phyloP scores from a whole-genome alignment of 169 alveolate species.

The Cryptosporidium tyzzeri region DNA sequence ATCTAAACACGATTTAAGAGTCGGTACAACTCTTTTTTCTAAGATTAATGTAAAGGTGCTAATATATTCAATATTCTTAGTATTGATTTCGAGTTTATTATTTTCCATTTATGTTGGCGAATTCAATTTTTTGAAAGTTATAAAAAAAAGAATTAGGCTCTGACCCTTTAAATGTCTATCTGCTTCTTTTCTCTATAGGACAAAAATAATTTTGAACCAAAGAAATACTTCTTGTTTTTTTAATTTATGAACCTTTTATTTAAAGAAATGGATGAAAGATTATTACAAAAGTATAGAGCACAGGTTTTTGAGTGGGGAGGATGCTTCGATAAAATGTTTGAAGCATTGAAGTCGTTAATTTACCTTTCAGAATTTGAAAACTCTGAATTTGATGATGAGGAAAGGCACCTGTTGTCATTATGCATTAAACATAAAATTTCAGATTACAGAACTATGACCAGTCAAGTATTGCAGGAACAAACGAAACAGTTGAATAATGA shows the following conservation, averaged over 20 bases:
- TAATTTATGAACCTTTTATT: background rate
- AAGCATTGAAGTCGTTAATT: slow-evolving; percentile 38
- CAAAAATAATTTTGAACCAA: background rate
- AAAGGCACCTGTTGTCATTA: background rate
- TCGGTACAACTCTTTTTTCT: background rate
- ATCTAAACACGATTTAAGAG: background rate
- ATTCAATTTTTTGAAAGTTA: background rate
- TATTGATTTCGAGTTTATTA: background rate
- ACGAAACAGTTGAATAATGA: slow-evolving; percentile 8
- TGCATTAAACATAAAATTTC: slow-evolving; percentile 32
- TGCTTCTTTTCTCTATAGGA: background rate
- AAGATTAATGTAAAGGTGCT: background rate
- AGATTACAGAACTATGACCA: slow-evolving; percentile 22
- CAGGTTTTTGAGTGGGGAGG: slow-evolving; percentile 67
- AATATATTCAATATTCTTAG: background rate
- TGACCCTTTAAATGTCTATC: background rate
- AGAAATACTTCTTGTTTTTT: background rate
- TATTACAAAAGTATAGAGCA: slow-evolving; percentile 5
- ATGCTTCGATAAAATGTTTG: slow-evolving; percentile 52
- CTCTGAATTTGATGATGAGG: slow-evolving; percentile 60
- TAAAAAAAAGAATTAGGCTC: background rate
- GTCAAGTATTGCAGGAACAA: slow-evolving; percentile 27
- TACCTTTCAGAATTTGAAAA: slow-evolving; percentile 69
- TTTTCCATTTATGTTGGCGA: background rate
- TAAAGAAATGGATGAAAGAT: slow-evolving; percentile 31